A percentile compares a stretch with the other conserved stretches of the same genome.
Evolutionary conservation across 2,329 filamentous ascomycete genomes (phyloP).

Genomic region (Penicillium nordicum): DNA sequence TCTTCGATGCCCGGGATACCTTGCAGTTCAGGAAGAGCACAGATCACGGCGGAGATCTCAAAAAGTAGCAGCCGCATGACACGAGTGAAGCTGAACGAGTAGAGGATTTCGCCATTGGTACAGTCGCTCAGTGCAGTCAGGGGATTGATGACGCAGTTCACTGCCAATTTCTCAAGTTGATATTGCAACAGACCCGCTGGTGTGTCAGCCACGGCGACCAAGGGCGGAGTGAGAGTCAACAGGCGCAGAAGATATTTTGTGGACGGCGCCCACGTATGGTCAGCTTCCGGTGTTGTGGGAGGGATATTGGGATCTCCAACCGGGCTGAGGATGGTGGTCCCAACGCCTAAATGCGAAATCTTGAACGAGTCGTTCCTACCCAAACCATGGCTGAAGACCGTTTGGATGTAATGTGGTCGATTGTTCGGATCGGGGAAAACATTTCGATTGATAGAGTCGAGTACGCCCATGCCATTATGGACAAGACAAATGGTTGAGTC

Average conservation of each 20-base stretch:
- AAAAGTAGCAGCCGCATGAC: slow-evolving; percentile 68
- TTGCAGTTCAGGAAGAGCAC: slow-evolving; percentile 69
- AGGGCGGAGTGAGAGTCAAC: slow-evolving; percentile 59
- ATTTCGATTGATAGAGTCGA: slow-evolving; percentile 70
- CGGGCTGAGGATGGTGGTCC: slow-evolving; percentile 56
- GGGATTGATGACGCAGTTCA: slow-evolving; percentile 74
- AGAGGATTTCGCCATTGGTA: slow-evolving; percentile 66
- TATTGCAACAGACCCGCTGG: slow-evolving; percentile 62
- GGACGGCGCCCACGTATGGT: slow-evolving; percentile 34
- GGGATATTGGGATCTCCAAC: slow-evolving; percentile 33
- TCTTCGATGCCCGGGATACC: slow-evolving; percentile 57
- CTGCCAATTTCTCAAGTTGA: slow-evolving; percentile 75
- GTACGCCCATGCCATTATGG: slow-evolving; percentile 76
- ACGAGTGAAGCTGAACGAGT: slow-evolving; percentile 62
- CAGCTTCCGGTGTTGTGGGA: slow-evolving; percentile 21
- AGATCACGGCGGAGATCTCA: slow-evolving; percentile 72
- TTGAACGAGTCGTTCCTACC: slow-evolving; percentile 50
- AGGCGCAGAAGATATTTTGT: slow-evolving; percentile 63
- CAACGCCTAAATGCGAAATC: slow-evolving; percentile 57
- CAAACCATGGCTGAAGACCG: slow-evolving; percentile 60
- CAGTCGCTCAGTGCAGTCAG: slow-evolving; percentile 76
- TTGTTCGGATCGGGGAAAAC: slow-evolving; percentile 65
- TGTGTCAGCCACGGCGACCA: slow-evolving; percentile 59
- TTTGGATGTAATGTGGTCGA: slow-evolving; percentile 74
- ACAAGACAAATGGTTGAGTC: slow-evolving; percentile 72